Evolutionary conservation across 768 basidiomycete genomes (phyloP).

Genomic region (Pleurotus sapidus): DNA sequence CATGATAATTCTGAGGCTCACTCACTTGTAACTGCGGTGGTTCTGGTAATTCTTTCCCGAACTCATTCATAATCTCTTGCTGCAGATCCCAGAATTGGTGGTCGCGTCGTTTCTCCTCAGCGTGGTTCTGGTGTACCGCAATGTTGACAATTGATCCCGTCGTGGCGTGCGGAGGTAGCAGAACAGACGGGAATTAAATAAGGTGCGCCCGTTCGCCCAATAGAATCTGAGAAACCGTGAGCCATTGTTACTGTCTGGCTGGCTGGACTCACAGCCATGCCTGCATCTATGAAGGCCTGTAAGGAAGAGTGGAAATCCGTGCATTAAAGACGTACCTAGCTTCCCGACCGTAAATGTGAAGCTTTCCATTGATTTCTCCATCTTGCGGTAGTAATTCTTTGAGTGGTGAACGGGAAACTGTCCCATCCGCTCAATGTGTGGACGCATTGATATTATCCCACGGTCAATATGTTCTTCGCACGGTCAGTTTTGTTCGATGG

Average conservation of each 20-base stretch:
- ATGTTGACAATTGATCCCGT: constrained; percentile 98
- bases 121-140: constrained; percentile 83
- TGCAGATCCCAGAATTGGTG: constrained; percentile 85
- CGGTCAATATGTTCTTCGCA: no score
- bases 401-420: no score
- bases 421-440: no score
- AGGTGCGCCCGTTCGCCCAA: constrained; percentile 93
- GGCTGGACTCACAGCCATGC: constrained; percentile 73
- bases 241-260: not conserved
- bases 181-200: constrained; percentile 96
- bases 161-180: constrained; percentile 88
- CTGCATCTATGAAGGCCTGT: constrained; percentile 74
- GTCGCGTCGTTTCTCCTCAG: constrained; percentile 82
- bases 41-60: constrained; percentile 64
- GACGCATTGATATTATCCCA: no score
- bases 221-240: constrained; percentile 59
- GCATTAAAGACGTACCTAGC: constrained; percentile 60
- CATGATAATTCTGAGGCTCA: no score
- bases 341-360: constrained; percentile 97
- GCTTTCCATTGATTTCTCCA: constrained; percentile 49
- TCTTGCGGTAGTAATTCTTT: no score
- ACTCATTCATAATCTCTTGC: constrained; percentile 71
- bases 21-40: constrained; percentile 73
- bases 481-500: no score
- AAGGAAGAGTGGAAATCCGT: not conserved